Conservation (phyloP, 441 rosid species). For the Euphorbia corollata region DNA sequence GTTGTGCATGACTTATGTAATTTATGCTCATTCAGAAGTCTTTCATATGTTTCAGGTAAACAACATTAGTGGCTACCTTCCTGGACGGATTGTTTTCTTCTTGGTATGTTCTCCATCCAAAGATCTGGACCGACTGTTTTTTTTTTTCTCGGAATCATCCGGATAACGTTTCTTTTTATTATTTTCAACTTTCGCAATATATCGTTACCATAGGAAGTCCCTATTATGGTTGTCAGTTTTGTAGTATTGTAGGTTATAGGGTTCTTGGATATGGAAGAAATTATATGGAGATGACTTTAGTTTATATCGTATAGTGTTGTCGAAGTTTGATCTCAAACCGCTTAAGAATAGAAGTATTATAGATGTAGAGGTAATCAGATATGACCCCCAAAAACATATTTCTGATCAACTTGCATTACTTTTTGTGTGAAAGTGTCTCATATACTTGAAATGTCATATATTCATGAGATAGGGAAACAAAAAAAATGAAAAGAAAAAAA, state of each 20-base stretch:
- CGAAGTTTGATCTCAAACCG: not conserved
- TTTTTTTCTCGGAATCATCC: not conserved
- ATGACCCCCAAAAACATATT: not conserved
- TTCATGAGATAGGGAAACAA: not conserved
- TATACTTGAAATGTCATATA: not conserved
- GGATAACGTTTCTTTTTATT: no score
- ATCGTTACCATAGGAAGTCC: not conserved
- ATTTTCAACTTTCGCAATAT: not conserved
- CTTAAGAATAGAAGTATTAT: not conserved
- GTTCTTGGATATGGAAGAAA: not conserved
- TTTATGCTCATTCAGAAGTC: conserved; percentile 8
- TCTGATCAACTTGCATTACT: not conserved
- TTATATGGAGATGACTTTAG: not conserved
- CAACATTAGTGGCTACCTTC: conserved; percentile 97
- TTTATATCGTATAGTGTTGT: not conserved
- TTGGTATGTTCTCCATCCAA: conserved; percentile 50
- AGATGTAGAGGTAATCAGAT: not conserved
- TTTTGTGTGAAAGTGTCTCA: not conserved
- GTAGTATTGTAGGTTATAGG: not conserved
- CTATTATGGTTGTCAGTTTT: not conserved
- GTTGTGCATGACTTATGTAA: conserved; percentile 10
- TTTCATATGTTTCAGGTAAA: conserved; percentile 54
- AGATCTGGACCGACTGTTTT: conserved; percentile 12
- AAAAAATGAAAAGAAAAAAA: not conserved
- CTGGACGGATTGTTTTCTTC: conserved; percentile 97